Base-by-base conservation (phyloP, 2,329 filamentous ascomycete genomes). In the Paraphoma sp. region DNA sequence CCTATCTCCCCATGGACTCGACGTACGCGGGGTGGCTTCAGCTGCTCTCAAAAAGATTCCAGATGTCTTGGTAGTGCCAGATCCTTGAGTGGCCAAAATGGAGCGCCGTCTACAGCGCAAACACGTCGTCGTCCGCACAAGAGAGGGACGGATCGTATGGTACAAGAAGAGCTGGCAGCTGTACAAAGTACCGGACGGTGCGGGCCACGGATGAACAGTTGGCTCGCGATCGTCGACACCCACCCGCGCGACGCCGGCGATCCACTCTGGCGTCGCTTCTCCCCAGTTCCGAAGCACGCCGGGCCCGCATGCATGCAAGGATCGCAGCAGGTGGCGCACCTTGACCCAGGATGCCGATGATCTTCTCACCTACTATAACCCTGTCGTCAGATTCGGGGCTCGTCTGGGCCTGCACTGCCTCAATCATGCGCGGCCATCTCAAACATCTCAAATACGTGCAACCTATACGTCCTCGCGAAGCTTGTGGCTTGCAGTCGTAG, bases 221-320 rank as follows among this genome's bases (percentile, higher is more conserved):
- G 33, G 33, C 33, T 36, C 40, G 8, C 16, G 40, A 17, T 42
- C 11, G 8, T 42, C 40, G 45, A 48, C 45, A 23, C 31, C 31
- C 17, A 44, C 49, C 48, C 53, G 48, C 44, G 41, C 54, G 45
- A 41, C 42, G 31, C 54, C 54, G 45, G 54, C 46, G 45, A 54
- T 46, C 41, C 51, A 49, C 51, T 38, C 29, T 47, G 42, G n/a
- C 45, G 45, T 49, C 45, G 51, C 45, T 54, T 8, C 10, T 36
- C 45, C 16, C 41, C 45, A 53, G 41, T 47, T 23, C 45, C 51
- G 51, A 43, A 36, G 51, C 51, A 30, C 38, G 45, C 51, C 52
- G 40, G 45, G 17, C 17, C 33, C 38, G 33, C 10, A 10, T 46
- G 45, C 52, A 55, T 55, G 47, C 53, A 55, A 55, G 53, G 47